Conservation (phyloP, 345 rosid species). For the Heritiera littoralis region DNA sequence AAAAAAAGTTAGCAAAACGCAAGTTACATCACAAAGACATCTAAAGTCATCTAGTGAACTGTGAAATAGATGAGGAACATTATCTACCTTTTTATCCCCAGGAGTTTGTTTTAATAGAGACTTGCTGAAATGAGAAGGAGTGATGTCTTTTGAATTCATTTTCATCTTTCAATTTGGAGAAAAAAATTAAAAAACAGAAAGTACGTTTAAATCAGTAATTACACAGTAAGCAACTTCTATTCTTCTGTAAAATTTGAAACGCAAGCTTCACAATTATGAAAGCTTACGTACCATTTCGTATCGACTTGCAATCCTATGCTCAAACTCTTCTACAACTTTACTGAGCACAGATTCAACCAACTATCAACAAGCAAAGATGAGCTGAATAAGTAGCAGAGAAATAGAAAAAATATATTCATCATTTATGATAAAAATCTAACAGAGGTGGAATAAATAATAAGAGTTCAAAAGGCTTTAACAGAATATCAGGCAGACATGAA, state of each 20-base stretch:
- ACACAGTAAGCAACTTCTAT: background rate
- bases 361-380: conserved; percentile 42
- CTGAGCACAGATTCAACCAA: conserved; percentile 83
- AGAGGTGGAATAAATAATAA: background rate
- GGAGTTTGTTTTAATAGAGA: conserved; percentile 41
- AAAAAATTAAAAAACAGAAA: background rate
- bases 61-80: conserved; percentile 20
- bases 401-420: background rate
- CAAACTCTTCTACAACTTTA: conserved; percentile 82
- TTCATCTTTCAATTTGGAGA: conserved; percentile 41
- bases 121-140: conserved; percentile 43
- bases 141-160: conserved; percentile 43
- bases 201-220: background rate
- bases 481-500: background rate
- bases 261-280: conserved; percentile 17
- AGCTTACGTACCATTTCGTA: conserved; percentile 49
- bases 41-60: background rate
- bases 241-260: conserved; percentile 16
- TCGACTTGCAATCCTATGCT: conserved; percentile 68
- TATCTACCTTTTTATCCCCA: conserved; percentile 52
- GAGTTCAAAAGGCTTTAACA: background rate
- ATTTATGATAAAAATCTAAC: no score
- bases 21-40: background rate
- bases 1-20: background rate
- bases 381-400: conserved; percentile 24